Conservation (phyloP, 2,329 filamentous ascomycete genomes). For the Oidium heveae region DNA sequence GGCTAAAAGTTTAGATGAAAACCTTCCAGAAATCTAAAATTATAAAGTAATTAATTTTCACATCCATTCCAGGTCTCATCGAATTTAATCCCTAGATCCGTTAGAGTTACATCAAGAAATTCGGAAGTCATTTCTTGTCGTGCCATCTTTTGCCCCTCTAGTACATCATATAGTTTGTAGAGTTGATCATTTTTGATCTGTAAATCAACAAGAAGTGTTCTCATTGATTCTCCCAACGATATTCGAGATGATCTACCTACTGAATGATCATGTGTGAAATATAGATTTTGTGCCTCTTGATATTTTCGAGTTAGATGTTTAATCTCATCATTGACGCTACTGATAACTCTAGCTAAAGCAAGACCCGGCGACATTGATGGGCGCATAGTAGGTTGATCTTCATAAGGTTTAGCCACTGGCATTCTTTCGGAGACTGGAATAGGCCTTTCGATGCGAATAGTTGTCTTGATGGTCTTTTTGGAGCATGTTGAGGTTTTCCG, state of each 20-base stretch:
- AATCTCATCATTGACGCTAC: constrained; percentile 57
- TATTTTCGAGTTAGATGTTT: constrained; percentile 49
- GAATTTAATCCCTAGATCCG: neutral
- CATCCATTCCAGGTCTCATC: neutral
- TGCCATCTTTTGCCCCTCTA: constrained; percentile 3
- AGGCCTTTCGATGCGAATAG: constrained; percentile 34
- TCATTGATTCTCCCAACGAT: constrained; percentile 32
- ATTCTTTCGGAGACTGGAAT: constrained; percentile 19
- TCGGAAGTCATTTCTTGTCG: constrained; percentile 3
- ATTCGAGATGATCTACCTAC: constrained; percentile 39
- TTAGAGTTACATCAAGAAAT: neutral
- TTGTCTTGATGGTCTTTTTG: constrained; percentile 15
- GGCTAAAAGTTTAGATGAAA: too few relatives aligned
- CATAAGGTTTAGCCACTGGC: constrained; percentile 16
- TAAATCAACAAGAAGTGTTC: constrained; percentile 33
- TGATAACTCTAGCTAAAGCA: constrained; percentile 33
- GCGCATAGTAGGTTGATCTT: constrained; percentile 18
- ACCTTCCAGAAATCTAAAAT: too few relatives aligned
- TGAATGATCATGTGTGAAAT: constrained; percentile 40
- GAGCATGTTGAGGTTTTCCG: constrained; percentile 19
- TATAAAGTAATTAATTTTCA: neutral
- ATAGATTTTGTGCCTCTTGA: constrained; percentile 31
- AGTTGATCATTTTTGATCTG: constrained; percentile 57
- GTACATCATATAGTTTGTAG: constrained; percentile 58
- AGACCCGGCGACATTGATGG: constrained; percentile 17